Conservation (phyloP, 192 early-diverging fungal species). For the Physocladia obscura region DNA sequence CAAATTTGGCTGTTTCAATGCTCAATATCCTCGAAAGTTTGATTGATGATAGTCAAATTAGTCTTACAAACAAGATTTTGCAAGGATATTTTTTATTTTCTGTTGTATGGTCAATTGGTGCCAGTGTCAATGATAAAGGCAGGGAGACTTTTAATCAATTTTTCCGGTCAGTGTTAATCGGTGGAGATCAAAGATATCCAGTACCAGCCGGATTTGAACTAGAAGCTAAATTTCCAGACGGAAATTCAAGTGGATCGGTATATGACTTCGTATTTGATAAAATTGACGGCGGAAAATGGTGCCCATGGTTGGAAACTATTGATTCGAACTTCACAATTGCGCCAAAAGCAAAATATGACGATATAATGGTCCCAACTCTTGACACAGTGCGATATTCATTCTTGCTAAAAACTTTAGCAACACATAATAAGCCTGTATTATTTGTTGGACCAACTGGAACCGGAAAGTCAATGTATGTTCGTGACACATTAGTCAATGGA, state of each 20-base stretch:
- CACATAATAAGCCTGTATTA: conserved; percentile 52
- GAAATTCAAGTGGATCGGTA: conserved; percentile 25
- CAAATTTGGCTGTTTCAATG: conserved; percentile 49
- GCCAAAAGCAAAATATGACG: conserved; percentile 57
- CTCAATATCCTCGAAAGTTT: conserved; percentile 58
- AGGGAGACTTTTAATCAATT: conserved; percentile 45
- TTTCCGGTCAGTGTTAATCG: conserved; percentile 30
- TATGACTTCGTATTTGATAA: conserved; percentile 58
- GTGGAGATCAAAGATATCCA: conserved; percentile 22
- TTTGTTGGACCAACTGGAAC: conserved; percentile 64
- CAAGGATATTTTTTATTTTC: conserved; percentile 56
- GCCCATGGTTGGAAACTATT: conserved; percentile 52
- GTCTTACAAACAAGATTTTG: conserved; percentile 25
- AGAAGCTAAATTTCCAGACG: conserved; percentile 49
- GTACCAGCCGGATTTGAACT: conserved; percentile 36
- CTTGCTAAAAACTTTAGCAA: conserved; percentile 48
- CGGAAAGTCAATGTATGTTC: conserved; percentile 64
- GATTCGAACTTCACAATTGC: conserved; percentile 46
- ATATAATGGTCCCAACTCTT: conserved; percentile 60
- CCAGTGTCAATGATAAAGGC: conserved; percentile 49
- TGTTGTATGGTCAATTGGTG: conserved; percentile 54
- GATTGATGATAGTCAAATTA: conserved; percentile 38
- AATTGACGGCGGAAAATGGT: conserved; percentile 43
- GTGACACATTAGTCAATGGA: conserved; percentile 51
- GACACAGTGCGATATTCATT: conserved; percentile 59